Evolutionary conservation across 257 asterid genomes (phyloP).

Genomic region (Solanum lycopersicoides): DNA sequence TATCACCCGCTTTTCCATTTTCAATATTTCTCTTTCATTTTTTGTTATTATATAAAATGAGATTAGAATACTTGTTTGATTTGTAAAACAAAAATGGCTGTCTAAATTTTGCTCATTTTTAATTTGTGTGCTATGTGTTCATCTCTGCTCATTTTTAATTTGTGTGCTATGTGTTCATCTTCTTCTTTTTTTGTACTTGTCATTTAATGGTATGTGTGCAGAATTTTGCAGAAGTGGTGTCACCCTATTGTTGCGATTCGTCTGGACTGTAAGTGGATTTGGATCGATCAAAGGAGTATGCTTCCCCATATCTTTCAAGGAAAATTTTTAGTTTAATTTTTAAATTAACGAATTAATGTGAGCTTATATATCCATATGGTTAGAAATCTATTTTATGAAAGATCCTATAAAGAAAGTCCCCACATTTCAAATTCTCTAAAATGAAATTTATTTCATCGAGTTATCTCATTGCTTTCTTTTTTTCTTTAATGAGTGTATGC

Average conservation of each 20-base stretch:
- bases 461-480: background rate
- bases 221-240: background rate
- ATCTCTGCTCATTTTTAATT: no score
- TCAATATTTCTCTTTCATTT: background rate
- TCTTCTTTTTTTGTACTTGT: background rate
- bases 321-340: no score
- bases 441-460: no score
- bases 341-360: no score
- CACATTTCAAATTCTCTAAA: no score
- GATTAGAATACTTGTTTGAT: background rate
- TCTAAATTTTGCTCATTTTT: no score
- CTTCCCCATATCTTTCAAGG: no score
- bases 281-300: background rate
- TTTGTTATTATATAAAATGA: background rate
- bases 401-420: no score
- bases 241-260: background rate
- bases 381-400: no score
- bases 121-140: background rate
- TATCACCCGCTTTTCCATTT: background rate
- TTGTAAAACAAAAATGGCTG: background rate
- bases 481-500: background rate
- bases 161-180: background rate
- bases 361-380: no score
- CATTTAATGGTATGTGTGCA: background rate
- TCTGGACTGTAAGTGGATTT: background rate